A percentile compares a stretch with the other conserved stretches of the same genome.
Evolutionary conservation across 805 yeast species (phyloP).

Genomic region (Metschnikowia lochheadii): DNA sequence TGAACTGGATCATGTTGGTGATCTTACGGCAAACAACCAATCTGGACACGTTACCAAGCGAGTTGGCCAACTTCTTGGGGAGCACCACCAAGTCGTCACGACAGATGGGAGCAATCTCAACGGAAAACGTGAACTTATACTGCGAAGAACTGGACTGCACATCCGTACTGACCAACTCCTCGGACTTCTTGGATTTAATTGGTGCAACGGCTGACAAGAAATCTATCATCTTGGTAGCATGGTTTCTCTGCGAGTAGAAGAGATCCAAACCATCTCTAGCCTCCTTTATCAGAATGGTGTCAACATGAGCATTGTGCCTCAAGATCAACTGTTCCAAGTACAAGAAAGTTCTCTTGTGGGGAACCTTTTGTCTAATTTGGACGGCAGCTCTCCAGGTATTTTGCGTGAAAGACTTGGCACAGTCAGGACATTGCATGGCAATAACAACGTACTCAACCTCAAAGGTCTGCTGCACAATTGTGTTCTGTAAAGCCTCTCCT

Average conservation of each 20-base stretch:
- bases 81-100: slow-evolving; percentile 92
- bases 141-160: slow-evolving; percentile 84
- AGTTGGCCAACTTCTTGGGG: slow-evolving; percentile 81
- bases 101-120: slow-evolving; percentile 94
- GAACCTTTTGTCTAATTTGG: slow-evolving; percentile 95
- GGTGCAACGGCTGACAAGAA: slow-evolving; percentile 85
- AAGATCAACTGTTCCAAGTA: slow-evolving; percentile 93
- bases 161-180: slow-evolving; percentile 87
- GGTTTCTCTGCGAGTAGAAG: slow-evolving; percentile 81
- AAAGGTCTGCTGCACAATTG: slow-evolving; percentile 89
- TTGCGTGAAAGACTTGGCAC: slow-evolving; percentile 95
- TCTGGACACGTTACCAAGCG: slow-evolving; percentile 77
- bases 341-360: slow-evolving; percentile 93
- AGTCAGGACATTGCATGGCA: slow-evolving; percentile 97
- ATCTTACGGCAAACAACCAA: slow-evolving; percentile 81
- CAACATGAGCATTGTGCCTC: slow-evolving; percentile 88
- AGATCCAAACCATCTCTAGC: slow-evolving; percentile 93
- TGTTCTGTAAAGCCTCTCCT: slow-evolving; percentile 91
- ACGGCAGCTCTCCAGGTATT: slow-evolving; percentile 98
- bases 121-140: slow-evolving; percentile 87
- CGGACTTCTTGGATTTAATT: slow-evolving; percentile 73
- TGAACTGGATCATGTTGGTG: slow-evolving; percentile 76
- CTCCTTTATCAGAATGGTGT: slow-evolving; percentile 90
- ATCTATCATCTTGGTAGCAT: slow-evolving; percentile 92
- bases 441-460: slow-evolving; percentile 91